These are phyloP conservation scores for Saccharomycopsis fermentans DNA, from an alignment of 805 yeast species.

Conservation along the genomic window DNA sequence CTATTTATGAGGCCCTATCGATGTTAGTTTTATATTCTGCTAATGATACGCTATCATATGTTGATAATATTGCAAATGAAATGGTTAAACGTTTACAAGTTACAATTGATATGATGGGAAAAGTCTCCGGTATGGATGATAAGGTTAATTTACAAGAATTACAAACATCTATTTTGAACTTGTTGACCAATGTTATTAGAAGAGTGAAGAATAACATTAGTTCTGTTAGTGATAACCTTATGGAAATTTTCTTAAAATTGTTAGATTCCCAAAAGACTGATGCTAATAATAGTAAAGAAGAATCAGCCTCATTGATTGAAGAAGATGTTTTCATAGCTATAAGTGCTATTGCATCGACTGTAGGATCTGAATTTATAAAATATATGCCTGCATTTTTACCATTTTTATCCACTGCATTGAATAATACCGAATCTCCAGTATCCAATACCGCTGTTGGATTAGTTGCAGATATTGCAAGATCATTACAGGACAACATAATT, in stretches of 20 bases:
- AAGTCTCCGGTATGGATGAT: slow-evolving; percentile 58
- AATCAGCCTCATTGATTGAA: slow-evolving; percentile 53
- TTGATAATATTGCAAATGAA: slow-evolving; percentile 66
- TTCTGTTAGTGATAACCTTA: slow-evolving; percentile 69
- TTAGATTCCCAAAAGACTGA: slow-evolving; percentile 45
- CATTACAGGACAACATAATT: slow-evolving; percentile 62
- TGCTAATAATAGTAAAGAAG: slow-evolving; percentile 32
- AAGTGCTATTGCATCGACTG: slow-evolving; percentile 77
- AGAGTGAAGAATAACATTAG: slow-evolving; percentile 59
- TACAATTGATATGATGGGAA: slow-evolving; percentile 49
- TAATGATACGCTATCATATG: slow-evolving; percentile 53
- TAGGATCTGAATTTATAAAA: slow-evolving; percentile 58
- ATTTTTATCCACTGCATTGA: slow-evolving; percentile 65
- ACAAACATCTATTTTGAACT: slow-evolving; percentile 66
- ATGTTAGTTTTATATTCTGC: slow-evolving; percentile 71
- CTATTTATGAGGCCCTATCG: slow-evolving; percentile 93
- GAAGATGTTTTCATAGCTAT: slow-evolving; percentile 92
- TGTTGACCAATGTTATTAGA: slow-evolving; percentile 75
- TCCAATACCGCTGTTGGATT: slow-evolving; percentile 89
- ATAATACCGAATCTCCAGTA: slow-evolving; percentile 73
- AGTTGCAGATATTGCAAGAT: slow-evolving; percentile 88
- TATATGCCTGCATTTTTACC: slow-evolving; percentile 82
- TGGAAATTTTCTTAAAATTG: slow-evolving; percentile 72
- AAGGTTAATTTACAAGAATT: slow-evolving; percentile 75
- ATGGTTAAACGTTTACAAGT: slow-evolving; percentile 62